Evolutionary conservation across 228 moss, liverwort and hornwort species (phyloP), one percentile per base, ranked within the genome.

Genomic region (Sphagnum fallax): DNA sequence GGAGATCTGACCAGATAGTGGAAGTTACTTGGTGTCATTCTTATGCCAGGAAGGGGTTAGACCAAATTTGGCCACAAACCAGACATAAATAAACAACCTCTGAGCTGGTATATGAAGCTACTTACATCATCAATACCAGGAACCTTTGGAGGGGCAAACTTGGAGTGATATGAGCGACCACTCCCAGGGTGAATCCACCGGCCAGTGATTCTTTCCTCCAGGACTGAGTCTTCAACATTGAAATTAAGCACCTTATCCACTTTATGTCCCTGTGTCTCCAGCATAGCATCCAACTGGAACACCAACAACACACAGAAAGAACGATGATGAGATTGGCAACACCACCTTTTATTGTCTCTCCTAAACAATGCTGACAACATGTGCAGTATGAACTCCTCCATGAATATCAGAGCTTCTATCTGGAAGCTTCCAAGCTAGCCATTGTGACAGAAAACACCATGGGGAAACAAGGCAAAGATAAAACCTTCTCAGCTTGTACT

Each of bases 401-500:
- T 32, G 32, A 32, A 32, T 32, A 32, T 32, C 32, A 32, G 32
- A 32, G 32, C 32, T 32, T 32, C 32, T 2, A 32, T 32, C 32
- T 32, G 32, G 32, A 32, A 32, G 32, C 2, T 2, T 32, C 32
- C 32, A 32, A 32, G 32, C 32, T 32, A 2, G 2, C 2, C 32
- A 32, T 32, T 32, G 32, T 1, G 1, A 32, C 32, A 32, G 32
- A 32, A 32, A 32, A 32, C 32, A 32, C 32, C 32, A 32, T 16
- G 10, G 16, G 4, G 16, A 5, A 47, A 16, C 6, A 52, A 51
- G 14, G 10, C 15, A 49, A 9, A 14, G 52, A 68, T 3, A 6
- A 51, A 16, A 72, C 87, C 84, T 91, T 94, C 60, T 94, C 75
- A 64, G 94, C 94, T 84, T 94, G 94, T 32, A 83, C 91, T 8